Base-by-base conservation (phyloP, 371 early-diverging fungal genomes). In the Catenaria anguillulae region DNA sequence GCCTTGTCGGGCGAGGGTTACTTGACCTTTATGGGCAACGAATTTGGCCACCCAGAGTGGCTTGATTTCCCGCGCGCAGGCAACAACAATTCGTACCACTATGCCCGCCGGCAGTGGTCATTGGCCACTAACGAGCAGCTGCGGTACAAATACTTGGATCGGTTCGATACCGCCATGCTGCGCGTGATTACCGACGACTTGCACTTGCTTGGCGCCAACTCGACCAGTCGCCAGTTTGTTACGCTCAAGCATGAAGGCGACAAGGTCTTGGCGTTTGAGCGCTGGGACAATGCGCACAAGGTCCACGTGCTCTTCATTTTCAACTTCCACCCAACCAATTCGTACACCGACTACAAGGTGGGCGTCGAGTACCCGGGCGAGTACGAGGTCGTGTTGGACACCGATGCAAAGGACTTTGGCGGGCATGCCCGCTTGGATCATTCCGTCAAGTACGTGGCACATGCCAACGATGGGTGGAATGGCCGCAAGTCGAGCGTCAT, bases 41-140 rank as follows among this genome's bases (percentile, higher is more conserved):
- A 93, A 68, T 96, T 96, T 77, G 97, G 97, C 0, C 95, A 96
- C 66, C 97, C 97, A 19, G 97, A 96, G 73, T 96, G 97, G 97
- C 83, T 96, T 24, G 97, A 96, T 72, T 96, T 96, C 68, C 97
- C 97, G 60, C 87, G 97, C 26, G 87, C 73, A 33, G 97, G 95
- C 64, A 96, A 96, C 74, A 73, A 79, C 50, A 78, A 79, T n/a
- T 86, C 87, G 60, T 94, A 89, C 80, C 93, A 92, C 70, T 92
- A 94, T 70, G 90, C 91, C 21, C 83, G 95, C 43, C 86, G 95
- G 24, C 95, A 96, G 73, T 94, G 85, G 86, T 89, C 92, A 63
- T 78, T 96, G 34, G 76, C 87, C 26, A 90, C 90, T 64, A 93
- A 96, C 69, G 42, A 77, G 0, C 67, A 88, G 58, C 75, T 96